phyloP scores from a whole-genome alignment of 129 eudicot species.

The Flaveria trinervia region DNA sequence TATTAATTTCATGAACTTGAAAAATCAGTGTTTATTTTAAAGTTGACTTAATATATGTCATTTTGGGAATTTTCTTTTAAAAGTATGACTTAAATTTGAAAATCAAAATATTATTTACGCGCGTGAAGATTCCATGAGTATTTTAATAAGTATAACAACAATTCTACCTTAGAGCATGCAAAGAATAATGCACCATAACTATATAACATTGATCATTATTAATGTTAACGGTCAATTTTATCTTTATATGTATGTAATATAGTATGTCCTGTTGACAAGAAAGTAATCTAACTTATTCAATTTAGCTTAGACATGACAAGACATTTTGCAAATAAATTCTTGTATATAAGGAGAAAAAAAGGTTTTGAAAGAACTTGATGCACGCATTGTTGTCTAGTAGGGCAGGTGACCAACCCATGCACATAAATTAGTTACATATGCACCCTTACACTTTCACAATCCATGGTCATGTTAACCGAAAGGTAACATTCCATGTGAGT shows the following conservation, averaged over 20 bases:
- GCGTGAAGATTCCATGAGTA: not conserved
- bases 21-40: too few species aligned
- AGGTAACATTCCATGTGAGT: slow-evolving; percentile 34
- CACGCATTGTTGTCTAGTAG: slow-evolving; percentile 16
- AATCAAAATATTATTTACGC: not conserved
- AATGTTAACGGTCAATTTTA: not conserved
- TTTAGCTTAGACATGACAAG: slow-evolving; percentile 14
- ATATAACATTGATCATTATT: not conserved
- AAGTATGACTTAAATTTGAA: not conserved
- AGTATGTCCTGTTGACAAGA: slow-evolving; percentile 15
- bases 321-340: slow-evolving; percentile 23
- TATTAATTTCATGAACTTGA: too few species aligned
- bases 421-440: not conserved
- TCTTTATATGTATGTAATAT: not conserved
- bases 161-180: too few species aligned
- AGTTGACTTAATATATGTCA: too few species aligned
- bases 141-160: not conserved
- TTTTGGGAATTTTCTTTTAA: too few species aligned
- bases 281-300: not conserved
- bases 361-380: slow-evolving; percentile 14
- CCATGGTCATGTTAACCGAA: slow-evolving; percentile 15
- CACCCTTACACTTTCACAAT: slow-evolving; percentile 18
- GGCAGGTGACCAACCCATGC: slow-evolving; percentile 18
- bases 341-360: not conserved
- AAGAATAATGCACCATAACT: not conserved